Base-by-base conservation (phyloP, 768 basidiomycete genomes). In the Fistulinella prunicolor region DNA sequence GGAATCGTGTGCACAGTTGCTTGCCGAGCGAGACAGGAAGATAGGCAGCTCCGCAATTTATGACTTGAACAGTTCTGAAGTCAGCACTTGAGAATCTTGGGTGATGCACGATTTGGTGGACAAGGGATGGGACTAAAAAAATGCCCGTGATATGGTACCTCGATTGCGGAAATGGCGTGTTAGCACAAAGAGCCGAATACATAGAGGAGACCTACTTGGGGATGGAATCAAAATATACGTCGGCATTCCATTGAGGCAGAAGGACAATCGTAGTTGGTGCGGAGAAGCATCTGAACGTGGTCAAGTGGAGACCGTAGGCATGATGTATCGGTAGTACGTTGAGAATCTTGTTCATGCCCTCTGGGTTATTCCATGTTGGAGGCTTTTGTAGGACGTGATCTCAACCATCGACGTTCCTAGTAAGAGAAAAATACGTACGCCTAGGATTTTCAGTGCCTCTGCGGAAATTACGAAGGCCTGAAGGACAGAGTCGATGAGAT, bases 311-410 rank as follows among this genome's bases (percentile, higher is more conserved):
- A 24, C 75, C 89, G 54, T 80, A 86, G 1, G 74, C 67, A 53
- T 90, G 88, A 54, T 86, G 80, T 32, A 89, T 69, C 0, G 88
- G 88, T 1, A 90, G 65, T 50, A 82, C 80, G 0, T 73, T 81
- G 38, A 89, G 73, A 1, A 54, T 53, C 6, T 81, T 63, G 3
- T 81, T 77, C 4, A 74, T 60, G 23, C 73, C 74, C 45, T 72
- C 73, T 3, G 76, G 76, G 4, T 70, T 74, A 4, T 60, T 56
- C 22, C 70, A 71, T 7, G 57, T 57, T 24, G 69, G 69, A 12
- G 71, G 70, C 77, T 80, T 37, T 47, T 44, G 24, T 17, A 7
- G 23, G 22, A 36, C 12, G 30, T 37, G 24, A 10, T 3, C 8
- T 50, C 28, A 35, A 38, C 24, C 34, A 50, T 1, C 1, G 4